Evolutionary conservation across 345 rosid genomes (phyloP).

Genomic region (Lepidium didymum): DNA sequence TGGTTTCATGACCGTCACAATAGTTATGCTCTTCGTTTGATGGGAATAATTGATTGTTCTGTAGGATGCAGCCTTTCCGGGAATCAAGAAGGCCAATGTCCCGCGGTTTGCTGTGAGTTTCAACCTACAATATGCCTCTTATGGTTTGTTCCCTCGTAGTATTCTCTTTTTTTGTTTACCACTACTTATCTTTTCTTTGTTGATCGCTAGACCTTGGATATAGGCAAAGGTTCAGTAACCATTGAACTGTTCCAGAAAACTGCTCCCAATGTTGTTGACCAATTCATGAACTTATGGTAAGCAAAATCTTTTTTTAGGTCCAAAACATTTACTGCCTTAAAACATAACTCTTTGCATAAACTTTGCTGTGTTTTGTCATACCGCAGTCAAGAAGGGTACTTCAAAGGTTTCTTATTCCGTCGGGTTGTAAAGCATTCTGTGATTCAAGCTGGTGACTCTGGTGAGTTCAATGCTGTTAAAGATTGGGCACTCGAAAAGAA

Average conservation of each 20-base stretch:
- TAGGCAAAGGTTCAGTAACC: constrained; percentile 57
- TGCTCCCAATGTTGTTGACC: constrained; percentile 58
- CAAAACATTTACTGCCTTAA: not conserved
- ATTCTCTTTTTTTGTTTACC: not conserved
- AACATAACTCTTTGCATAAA: not conserved
- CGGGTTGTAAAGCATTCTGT: constrained; percentile 53
- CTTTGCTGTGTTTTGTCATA: not conserved
- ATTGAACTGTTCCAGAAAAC: constrained; percentile 63
- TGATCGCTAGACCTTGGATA: constrained; percentile 45
- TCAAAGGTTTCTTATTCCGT: constrained; percentile 54
- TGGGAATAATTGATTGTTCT: not conserved
- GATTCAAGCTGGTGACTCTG: constrained; percentile 50
- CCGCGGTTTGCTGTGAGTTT: constrained; percentile 55
- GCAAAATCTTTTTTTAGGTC: not conserved
- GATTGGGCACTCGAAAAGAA: constrained; percentile 56
- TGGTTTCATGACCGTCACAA: not conserved
- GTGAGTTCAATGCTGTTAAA: constrained; percentile 33
- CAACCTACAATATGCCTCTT: not conserved
- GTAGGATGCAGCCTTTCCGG: constrained; percentile 31
- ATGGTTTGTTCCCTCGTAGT: not conserved
- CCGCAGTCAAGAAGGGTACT: constrained; percentile 55
- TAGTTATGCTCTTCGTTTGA: not conserved
- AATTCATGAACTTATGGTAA: constrained; percentile 58
- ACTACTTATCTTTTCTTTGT: not conserved
- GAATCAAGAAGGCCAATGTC: constrained; percentile 36